These are phyloP conservation scores for Elsinoe batatas DNA, from an alignment of 2,329 filamentous ascomycete species.

Conservation along the genomic window DNA sequence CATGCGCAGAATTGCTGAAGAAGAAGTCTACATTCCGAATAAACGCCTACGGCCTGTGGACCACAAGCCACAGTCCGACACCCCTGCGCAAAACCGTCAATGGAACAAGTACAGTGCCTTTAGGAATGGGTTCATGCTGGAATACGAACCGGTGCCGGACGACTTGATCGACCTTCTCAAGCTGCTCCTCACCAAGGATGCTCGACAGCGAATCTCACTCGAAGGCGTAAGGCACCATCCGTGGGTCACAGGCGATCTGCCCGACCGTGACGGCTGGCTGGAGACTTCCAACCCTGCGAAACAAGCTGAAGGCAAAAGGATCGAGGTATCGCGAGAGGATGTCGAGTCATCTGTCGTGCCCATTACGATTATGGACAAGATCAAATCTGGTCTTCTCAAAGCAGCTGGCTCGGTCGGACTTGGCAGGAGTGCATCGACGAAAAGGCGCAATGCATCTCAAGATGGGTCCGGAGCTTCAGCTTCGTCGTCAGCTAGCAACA, in stretches of 20 bases:
- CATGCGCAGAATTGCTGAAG: conserved; percentile 82
- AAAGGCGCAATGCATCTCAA: conserved; percentile 13
- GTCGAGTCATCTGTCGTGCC: conserved; percentile 84
- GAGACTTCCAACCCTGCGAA: conserved; percentile 82
- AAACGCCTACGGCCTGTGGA: conserved; percentile 67
- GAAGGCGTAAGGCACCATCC: conserved; percentile 88
- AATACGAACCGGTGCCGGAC: conserved; percentile 78
- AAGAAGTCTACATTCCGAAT: conserved; percentile 81
- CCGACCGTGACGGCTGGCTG: conserved; percentile 71
- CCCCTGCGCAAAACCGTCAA: conserved; percentile 37
- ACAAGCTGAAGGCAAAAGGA: conserved; percentile 69
- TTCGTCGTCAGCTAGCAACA: conserved; percentile 43
- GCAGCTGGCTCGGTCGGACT: conserved; percentile 38
- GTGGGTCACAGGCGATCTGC: conserved; percentile 75
- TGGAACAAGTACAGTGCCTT: conserved; percentile 44
- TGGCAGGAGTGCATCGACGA: conserved; percentile 15
- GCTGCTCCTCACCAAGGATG: conserved; percentile 79
- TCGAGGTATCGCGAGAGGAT: conserved; percentile 85
- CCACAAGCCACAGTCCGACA: conserved; percentile 35
- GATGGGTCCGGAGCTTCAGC: conserved; percentile 18
- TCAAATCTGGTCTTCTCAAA: conserved; percentile 62
- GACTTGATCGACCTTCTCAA: conserved; percentile 67
- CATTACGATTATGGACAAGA: conserved; percentile 75
- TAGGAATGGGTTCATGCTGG: conserved; percentile 65
- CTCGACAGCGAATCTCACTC: conserved; percentile 75